Evolutionary conservation across 495 filamentous ascomycete genomes (phyloP).

Genomic region (Talaromyces wortmannii): DNA sequence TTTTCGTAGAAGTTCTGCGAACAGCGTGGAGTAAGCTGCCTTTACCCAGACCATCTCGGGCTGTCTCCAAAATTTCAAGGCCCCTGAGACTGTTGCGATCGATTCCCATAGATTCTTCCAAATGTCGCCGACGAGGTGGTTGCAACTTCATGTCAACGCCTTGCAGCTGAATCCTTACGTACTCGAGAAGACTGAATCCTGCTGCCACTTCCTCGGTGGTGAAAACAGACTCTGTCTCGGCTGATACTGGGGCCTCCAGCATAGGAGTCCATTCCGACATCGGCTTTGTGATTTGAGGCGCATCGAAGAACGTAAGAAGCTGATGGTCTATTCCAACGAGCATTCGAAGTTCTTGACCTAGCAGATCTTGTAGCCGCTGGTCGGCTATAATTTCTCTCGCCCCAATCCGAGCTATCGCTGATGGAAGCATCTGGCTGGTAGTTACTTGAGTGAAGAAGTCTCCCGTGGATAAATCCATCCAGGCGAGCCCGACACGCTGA

Average conservation of each 20-base stretch:
- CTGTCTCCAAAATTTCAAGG: constrained; percentile 79
- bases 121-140: constrained; percentile 65
- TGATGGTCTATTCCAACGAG: constrained; percentile 36
- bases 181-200: constrained; percentile 70
- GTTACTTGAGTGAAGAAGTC: constrained; percentile 86
- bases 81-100: constrained; percentile 87
- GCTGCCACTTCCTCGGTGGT: constrained; percentile 47
- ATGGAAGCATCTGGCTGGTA: constrained; percentile 62
- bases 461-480: constrained; percentile 92
- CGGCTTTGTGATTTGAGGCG: constrained; percentile 20
- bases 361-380: constrained; percentile 43
- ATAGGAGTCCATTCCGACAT: constrained; percentile 66
- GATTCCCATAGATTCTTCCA: constrained; percentile 75
- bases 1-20: constrained; percentile 83
- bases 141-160: constrained; percentile 79
- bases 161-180: constrained; percentile 71
- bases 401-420: constrained; percentile 71
- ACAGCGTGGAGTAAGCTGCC: constrained; percentile 86
- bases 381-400: constrained; percentile 82
- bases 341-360: constrained; percentile 34
- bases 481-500: constrained; percentile 69
- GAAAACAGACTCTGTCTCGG: constrained; percentile 31
- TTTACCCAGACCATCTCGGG: constrained; percentile 63
- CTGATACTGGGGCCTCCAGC: constrained; percentile 58
- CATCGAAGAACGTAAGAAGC: constrained; percentile 35